Evolutionary conservation across 2,329 filamentous ascomycete species (phyloP).

Genomic region (Spiromastix sp.): DNA sequence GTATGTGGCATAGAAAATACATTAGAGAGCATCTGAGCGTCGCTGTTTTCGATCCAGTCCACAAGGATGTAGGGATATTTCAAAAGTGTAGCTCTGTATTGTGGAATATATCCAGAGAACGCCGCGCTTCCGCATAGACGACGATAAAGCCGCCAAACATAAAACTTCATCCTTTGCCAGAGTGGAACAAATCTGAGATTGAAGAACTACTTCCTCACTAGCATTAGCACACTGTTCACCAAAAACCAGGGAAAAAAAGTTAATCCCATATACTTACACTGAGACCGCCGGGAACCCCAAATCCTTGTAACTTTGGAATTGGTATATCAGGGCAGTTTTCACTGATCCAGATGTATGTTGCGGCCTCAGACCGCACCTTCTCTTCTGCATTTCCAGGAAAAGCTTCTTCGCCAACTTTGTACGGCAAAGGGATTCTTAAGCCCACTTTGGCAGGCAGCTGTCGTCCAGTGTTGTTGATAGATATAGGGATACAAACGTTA

Average conservation of each 20-base stretch:
- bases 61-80: constrained; percentile 9
- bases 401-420: constrained; percentile 12
- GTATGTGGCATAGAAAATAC: constrained; percentile 7
- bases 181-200: constrained; percentile 5
- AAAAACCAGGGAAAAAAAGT: neutral
- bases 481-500: constrained; percentile 11
- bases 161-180: constrained; percentile 9
- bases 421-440: constrained; percentile 9
- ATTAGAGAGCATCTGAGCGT: constrained; percentile 7
- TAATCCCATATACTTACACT: no score
- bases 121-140: neutral
- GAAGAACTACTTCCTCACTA: constrained; percentile 6
- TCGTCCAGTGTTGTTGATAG: constrained; percentile 2
- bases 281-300: constrained; percentile 16
- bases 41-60: constrained; percentile 7
- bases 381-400: constrained; percentile 15
- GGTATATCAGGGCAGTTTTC: constrained; percentile 14
- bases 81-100: constrained; percentile 2
- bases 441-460: constrained; percentile 5
- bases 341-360: constrained; percentile 14
- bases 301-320: constrained; percentile 12
- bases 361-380: constrained; percentile 15
- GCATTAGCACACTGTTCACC: constrained; percentile 1
- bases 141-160: constrained; percentile 6
- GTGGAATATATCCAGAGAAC: constrained; percentile 7